Conservation (phyloP, 2,329 filamentous ascomycete genomes). For the Neopestalotiopsis clavispora region DNA sequence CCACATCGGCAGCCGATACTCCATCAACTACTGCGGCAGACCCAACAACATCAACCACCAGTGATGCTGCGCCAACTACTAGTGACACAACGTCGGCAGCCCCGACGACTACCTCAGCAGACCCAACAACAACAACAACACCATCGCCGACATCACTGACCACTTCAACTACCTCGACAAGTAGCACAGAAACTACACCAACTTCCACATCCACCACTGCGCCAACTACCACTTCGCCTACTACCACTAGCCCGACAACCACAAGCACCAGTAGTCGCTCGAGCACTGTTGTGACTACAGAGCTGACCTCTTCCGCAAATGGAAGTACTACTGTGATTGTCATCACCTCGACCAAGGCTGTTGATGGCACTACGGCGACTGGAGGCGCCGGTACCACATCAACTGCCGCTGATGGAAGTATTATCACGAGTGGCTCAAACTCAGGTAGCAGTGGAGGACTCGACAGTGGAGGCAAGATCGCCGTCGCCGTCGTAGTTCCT, state of each 20-base stretch:
- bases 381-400: conserved; percentile 22
- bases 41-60: not conserved
- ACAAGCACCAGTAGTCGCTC: conserved; percentile 15
- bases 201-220: conserved; percentile 16
- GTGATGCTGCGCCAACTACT: too few relatives aligned
- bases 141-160: conserved; percentile 19
- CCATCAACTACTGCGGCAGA: conserved; percentile 14
- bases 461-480: conserved; percentile 73
- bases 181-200: conserved; percentile 22
- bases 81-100: conserved; percentile 9
- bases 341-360: conserved; percentile 26
- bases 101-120: conserved; percentile 18
- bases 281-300: conserved; percentile 15
- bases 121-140: not conserved
- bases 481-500: conserved; percentile 91
- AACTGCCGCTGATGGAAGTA: conserved; percentile 20
- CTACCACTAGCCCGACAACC: conserved; percentile 17
- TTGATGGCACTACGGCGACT: conserved; percentile 18
- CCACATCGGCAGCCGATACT: conserved; percentile 18
- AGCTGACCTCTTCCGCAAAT: conserved; percentile 21
- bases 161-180: conserved; percentile 19
- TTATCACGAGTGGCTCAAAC: conserved; percentile 29
- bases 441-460: conserved; percentile 49
- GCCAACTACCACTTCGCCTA: conserved; percentile 17
- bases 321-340: conserved; percentile 29